These are phyloP conservation scores for Leccinum sublutescens DNA, from an alignment of 768 basidiomycete genomes.

Conservation along the genomic window DNA sequence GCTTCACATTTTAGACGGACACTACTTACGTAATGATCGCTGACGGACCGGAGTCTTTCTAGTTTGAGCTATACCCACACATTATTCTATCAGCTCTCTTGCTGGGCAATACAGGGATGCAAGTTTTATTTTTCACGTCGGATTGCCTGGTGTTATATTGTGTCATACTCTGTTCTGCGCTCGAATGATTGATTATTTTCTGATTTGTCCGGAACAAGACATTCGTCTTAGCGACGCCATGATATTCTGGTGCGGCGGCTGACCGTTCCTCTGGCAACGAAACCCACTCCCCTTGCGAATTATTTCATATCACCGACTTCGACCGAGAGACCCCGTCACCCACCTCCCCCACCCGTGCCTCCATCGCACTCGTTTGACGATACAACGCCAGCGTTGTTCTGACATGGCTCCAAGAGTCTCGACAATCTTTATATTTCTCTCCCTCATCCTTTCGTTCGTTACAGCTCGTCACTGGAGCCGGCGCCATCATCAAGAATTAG, in stretches of 20 bases:
- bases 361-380: conserved; percentile 22
- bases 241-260: neutral
- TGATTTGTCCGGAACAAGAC: neutral
- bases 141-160: conserved; percentile 14
- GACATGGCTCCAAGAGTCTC: conserved; percentile 24
- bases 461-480: conserved; percentile 32
- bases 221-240: conserved; percentile 11
- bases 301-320: neutral
- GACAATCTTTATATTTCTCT: conserved; percentile 33
- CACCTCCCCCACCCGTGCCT: conserved; percentile 6
- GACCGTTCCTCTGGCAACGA: conserved; percentile 19
- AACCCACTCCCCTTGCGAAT: neutral
- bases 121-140: conserved; percentile 1
- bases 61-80: conserved; percentile 27
- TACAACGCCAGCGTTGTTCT: neutral
- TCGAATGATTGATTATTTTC: neutral
- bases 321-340: neutral
- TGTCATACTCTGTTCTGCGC: conserved; percentile 12
- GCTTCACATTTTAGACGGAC: conserved; percentile 22
- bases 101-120: conserved; percentile 6
- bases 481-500: conserved; percentile 47
- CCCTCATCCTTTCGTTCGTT: conserved; percentile 36
- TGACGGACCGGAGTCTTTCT: conserved; percentile 21
- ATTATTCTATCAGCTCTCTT: conserved; percentile 16
- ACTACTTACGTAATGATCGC: conserved; percentile 8